Evolutionary conservation across 1,284 basidiomycete species (phyloP).

Genomic region (Apiotrichum sp.): DNA sequence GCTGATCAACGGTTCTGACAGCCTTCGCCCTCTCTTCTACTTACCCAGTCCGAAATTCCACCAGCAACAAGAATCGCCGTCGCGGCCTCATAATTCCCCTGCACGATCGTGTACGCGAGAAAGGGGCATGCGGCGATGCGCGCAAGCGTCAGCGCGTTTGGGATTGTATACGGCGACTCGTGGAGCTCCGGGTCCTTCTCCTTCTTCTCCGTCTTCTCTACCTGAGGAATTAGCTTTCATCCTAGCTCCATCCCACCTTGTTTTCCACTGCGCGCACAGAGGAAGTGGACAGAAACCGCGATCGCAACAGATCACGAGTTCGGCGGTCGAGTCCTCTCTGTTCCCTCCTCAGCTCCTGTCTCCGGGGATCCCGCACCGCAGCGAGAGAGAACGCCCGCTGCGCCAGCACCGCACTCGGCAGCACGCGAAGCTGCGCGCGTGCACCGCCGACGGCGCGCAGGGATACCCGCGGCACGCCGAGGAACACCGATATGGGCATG

Average conservation of each 20-base stretch:
- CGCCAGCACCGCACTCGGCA: too few species aligned
- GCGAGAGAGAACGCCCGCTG: background rate
- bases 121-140: slow-evolving; percentile 82
- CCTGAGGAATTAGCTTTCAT: too few species aligned
- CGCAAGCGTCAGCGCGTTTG: slow-evolving; percentile 82
- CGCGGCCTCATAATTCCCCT: slow-evolving; percentile 72
- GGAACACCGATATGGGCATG: slow-evolving; percentile 9
- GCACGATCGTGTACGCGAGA: slow-evolving; percentile 85
- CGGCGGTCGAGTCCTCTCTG: too few species aligned
- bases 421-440: background rate
- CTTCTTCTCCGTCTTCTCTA: background rate
- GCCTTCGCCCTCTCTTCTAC: slow-evolving; percentile 25
- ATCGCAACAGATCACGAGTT: too few species aligned
- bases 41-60: slow-evolving; percentile 81
- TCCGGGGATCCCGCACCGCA: background rate
- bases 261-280: background rate
- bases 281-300: background rate
- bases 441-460: slow-evolving; percentile 1
- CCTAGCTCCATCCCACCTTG: background rate
- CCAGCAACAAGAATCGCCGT: slow-evolving; percentile 79
- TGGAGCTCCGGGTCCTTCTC: slow-evolving; percentile 39
- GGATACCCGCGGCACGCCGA: slow-evolving; percentile 3
- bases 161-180: slow-evolving; percentile 93
- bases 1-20: too few species aligned
- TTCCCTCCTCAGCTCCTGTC: too few species aligned